A percentile compares a stretch with the other conserved stretches of the same genome.
Conservation (phyloP, 2,329 filamentous ascomycete species). For the Cladorrhinum sp. region DNA sequence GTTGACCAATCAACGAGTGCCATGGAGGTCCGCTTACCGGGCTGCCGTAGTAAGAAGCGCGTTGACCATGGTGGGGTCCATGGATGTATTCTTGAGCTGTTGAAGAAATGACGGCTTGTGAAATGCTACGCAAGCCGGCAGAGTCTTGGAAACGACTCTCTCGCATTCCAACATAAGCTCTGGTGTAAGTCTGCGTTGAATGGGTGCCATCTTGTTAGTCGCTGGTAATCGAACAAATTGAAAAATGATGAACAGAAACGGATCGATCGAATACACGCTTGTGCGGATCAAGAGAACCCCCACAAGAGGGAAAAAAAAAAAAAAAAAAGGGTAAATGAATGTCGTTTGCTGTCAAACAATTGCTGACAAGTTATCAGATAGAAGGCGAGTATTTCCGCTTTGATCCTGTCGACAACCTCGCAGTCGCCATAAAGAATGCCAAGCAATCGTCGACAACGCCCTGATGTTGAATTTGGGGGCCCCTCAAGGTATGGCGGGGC, state of each 20-base stretch:
- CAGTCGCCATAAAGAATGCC: neutral
- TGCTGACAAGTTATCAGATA: neutral
- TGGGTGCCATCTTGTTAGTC: conserved; percentile 17
- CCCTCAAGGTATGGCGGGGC: conserved; percentile 13
- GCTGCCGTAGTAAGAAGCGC: conserved; percentile 57
- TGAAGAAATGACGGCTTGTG: conserved; percentile 61
- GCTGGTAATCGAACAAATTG: neutral
- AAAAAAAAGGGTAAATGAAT: conserved; percentile 4
- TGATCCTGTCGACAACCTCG: neutral
- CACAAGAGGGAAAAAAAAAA: neutral
- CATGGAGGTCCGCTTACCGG: conserved; percentile 44
- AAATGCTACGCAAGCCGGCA: conserved; percentile 60
- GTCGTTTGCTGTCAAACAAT: neutral
- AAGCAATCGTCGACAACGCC: neutral
- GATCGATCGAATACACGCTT: neutral
- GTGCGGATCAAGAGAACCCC: conserved; percentile 2
- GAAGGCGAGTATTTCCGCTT: neutral
- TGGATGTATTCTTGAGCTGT: conserved; percentile 55
- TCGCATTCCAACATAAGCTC: conserved; percentile 59
- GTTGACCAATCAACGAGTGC: conserved; percentile 9
- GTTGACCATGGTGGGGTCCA: conserved; percentile 57
- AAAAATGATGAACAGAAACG: neutral
- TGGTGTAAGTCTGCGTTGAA: conserved; percentile 45
- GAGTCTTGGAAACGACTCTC: conserved; percentile 58
- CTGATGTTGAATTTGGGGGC: neutral